A percentile compares a stretch with the other conserved stretches of the same genome.
phyloP scores from a whole-genome alignment of 108 stramenopile species.

The Asterionellopsis glacialis region DNA sequence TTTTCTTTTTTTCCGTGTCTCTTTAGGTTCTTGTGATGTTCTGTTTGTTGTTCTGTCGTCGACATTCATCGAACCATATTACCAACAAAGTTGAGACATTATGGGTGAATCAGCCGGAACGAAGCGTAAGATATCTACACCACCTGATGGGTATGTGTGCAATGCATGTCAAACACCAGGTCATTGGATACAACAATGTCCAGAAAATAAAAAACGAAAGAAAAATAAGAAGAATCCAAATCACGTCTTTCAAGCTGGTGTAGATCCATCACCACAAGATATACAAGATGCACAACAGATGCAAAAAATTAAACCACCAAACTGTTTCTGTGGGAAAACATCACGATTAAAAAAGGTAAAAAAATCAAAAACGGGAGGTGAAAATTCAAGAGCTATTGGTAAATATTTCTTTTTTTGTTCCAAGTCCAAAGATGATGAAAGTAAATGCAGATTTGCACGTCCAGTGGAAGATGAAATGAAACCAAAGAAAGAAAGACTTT shows the following conservation, averaged over 20 bases:
- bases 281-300: conserved; percentile 46
- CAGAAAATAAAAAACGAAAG: conserved; percentile 37
- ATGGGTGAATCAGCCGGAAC: conserved; percentile 40
- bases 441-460: conserved; percentile 67
- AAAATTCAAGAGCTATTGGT: conserved; percentile 59
- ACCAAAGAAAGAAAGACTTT: conserved; percentile 1
- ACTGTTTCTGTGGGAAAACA: conserved; percentile 61
- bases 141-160: conserved; percentile 69
- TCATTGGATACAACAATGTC: conserved; percentile 79
- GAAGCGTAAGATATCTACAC: conserved; percentile 36
- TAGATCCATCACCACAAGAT: conserved; percentile 63
- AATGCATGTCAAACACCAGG: conserved; percentile 46
- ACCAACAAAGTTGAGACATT: not conserved
- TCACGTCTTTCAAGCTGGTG: conserved; percentile 30
- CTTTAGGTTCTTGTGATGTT: too few species aligned
- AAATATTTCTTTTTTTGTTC: conserved; percentile 77
- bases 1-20: too few species aligned
- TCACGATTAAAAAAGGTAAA: conserved; percentile 72
- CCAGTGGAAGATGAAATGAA: conserved; percentile 39
- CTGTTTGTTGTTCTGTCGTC: too few species aligned
- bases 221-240: conserved; percentile 21
- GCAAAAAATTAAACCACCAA: conserved; percentile 58
- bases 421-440: conserved; percentile 45
- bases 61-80: too few species aligned
- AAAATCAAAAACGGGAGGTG: conserved; percentile 36